Evolutionary conservation across 345 rosid species (phyloP), one percentile per base, ranked within the genome.

Genomic region (Excoecaria cochinchinensis): DNA sequence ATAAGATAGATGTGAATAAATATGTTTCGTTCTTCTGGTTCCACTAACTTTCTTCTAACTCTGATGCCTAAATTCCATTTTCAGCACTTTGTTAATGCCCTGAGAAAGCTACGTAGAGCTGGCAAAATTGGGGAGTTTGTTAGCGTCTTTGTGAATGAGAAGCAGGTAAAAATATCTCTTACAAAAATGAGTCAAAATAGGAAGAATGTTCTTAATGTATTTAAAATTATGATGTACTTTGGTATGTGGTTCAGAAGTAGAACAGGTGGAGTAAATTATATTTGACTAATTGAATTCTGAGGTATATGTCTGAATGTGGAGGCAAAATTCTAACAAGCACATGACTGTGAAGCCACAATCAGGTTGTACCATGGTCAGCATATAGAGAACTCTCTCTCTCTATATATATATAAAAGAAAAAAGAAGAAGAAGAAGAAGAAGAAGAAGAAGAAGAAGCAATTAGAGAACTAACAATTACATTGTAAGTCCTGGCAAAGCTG

Each of bases 71-170:
- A 75, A 57, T 31, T 73, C 80, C 38, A 70, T 77, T 72, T 72
- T 66, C 82, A 95, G 99, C 71, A 76, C 74, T 95, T 95, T 85
- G 93, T 92, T 66, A 69, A 75, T 75, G 85, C 84, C 24, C 72
- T 92, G 84, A 90, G 98, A 84, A 88, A 82, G 84, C 81, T 92
- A 80, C 93, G 98, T 67, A 88, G 99, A 90, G 89, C 94, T 79
- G 97, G 98, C 31, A 87, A 86, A 87, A 80, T 95, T 76, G 94
- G 99, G 58, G 98, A 95, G 79, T 95, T 95, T 83, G 97, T 95
- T 57, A 88, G 91, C 71, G 86, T 95, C 74, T 95, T 88, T 85
- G 88, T 89, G 65, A 91, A 95, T 72, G 98, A 91, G 86, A 95
- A 92, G 85, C 99, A 95, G 97, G 99, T 95, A 86, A 69, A 3